A percentile compares a stretch with the other conserved stretches of the same genome.
phyloP scores from a whole-genome alignment of 768 basidiomycete genomes.

The Amanita inopinata region DNA sequence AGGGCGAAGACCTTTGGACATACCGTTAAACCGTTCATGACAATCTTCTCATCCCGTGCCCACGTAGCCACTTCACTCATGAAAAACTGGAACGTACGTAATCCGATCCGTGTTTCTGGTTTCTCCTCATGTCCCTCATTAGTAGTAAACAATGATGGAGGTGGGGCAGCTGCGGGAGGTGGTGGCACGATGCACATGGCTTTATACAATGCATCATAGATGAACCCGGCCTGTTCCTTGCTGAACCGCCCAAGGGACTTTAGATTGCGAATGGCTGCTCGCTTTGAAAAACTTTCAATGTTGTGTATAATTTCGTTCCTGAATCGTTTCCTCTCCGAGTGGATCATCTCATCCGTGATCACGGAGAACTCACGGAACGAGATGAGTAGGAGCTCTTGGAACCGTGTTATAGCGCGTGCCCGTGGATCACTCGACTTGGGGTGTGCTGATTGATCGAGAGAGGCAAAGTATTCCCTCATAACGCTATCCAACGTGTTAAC shows the following conservation, averaged over 20 bases:
- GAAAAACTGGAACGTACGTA: constrained; percentile 81
- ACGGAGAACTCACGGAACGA: constrained; percentile 97
- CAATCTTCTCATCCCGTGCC: constrained; percentile 91
- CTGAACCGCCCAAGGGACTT: constrained; percentile 68
- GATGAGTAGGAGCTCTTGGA: constrained; percentile 93
- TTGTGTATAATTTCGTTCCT: constrained; percentile 84
- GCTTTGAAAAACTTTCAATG: constrained; percentile 91
- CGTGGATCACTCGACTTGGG: constrained; percentile 83
- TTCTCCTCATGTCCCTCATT: constrained; percentile 60
- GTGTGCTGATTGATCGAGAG: constrained; percentile 89
- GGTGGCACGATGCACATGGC: constrained; percentile 74
- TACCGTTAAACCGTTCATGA: constrained; percentile 87
- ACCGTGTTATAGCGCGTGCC: constrained; percentile 87
- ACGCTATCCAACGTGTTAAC: constrained; percentile 36
- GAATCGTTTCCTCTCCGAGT: constrained; percentile 75
- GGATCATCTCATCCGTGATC: constrained; percentile 93
- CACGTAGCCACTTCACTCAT: constrained; percentile 90
- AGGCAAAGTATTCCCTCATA: constrained; percentile 93
- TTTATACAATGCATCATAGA: constrained; percentile 90
- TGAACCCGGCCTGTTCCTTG: constrained; percentile 78
- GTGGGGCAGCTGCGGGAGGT: constrained; percentile 38
- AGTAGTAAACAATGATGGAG: constrained; percentile 45
- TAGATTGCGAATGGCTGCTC: constrained; percentile 83
- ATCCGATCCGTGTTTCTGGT: constrained; percentile 82
- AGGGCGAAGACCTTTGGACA: constrained; percentile 5